phyloP scores from a whole-genome alignment of 2,329 filamentous ascomycete species.

The Colletotrichum paranaense region DNA sequence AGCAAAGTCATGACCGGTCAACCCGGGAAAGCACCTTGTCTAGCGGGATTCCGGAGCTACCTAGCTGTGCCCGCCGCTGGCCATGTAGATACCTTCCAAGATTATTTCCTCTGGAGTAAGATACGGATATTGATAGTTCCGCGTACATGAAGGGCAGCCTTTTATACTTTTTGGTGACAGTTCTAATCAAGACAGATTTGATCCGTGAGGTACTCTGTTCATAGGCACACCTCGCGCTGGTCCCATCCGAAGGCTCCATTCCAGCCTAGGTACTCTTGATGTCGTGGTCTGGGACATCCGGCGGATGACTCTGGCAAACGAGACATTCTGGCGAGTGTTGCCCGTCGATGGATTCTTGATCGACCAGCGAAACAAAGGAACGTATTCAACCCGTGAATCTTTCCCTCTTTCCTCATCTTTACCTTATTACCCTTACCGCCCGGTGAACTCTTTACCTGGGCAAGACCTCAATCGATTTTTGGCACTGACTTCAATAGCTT shows the following conservation, averaged over 20 bases:
- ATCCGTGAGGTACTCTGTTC: background rate
- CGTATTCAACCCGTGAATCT: background rate
- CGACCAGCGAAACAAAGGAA: background rate
- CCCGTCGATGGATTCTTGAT: background rate
- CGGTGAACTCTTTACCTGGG: background rate
- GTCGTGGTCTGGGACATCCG: background rate
- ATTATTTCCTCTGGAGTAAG: background rate
- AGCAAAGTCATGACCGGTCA: background rate
- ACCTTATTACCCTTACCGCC: background rate
- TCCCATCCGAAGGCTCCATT: background rate
- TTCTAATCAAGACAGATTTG: no score
- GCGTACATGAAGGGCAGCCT: no score
- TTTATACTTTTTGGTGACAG: no score
- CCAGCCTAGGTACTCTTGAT: background rate
- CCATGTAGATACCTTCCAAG: background rate
- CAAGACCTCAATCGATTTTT: background rate
- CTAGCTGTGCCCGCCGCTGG: background rate
- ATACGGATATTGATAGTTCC: background rate
- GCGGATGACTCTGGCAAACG: background rate
- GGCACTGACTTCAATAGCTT: background rate
- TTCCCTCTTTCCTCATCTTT: background rate
- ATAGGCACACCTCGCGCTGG: background rate
- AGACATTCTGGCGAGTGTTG: background rate
- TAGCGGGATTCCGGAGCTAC: conserved; percentile 19
- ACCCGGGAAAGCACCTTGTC: conserved; percentile 4